Base-by-base conservation (phyloP, 2,329 filamentous ascomycete genomes). In the Fusarium keratoplasticum region DNA sequence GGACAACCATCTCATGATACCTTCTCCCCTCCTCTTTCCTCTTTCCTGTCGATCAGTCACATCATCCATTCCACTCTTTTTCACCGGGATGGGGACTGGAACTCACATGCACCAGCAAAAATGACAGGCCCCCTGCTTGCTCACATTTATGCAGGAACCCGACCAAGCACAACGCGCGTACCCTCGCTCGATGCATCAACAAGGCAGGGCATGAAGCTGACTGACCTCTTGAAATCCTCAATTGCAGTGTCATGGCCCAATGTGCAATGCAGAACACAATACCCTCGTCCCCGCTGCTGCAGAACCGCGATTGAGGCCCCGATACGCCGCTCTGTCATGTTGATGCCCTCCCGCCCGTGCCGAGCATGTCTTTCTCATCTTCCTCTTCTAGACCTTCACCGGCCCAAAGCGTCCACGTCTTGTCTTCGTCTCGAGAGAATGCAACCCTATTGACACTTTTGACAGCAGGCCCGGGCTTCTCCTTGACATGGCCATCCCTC, bases 101-200 rank as follows among this genome's bases (percentile, higher is more conserved):
- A 52, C 61, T 61, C 64, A 71, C 60, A 71, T 35, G 25, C 59
- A 66, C 54, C 44, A 59, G 22, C 59, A 27, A 40, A 61, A 66
- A 47, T 64, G 64, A 62, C 50, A 62, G 36, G 31, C 68, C 76
- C 70, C 74, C 74, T 77, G 74, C 74, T 61, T 66, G 61, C 66
- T 65, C 50, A 65, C 61, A 65, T 78, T 70, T 69, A 77, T 78
- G 76, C 76, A 77, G 76, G 76, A 77, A 77, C 76, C 74, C 76
- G 76, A 67, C 71, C 52, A 62, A 64, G 58, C 68, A 52, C 65
- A 71, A 55, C 64, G 44, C 35, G 52, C 52, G 57, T 58, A 36
- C 47, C 22, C 60, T 58, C 33, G 20, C 64, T 55, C 27, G 35
- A 62, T 29, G 33, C 58, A 18, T 38, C 36, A 61, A 68, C 71